A percentile compares a stretch with the other conserved stretches of the same genome.
Evolutionary conservation across 495 filamentous ascomycete species (phyloP).

Genomic region (Darksidea phi): DNA sequence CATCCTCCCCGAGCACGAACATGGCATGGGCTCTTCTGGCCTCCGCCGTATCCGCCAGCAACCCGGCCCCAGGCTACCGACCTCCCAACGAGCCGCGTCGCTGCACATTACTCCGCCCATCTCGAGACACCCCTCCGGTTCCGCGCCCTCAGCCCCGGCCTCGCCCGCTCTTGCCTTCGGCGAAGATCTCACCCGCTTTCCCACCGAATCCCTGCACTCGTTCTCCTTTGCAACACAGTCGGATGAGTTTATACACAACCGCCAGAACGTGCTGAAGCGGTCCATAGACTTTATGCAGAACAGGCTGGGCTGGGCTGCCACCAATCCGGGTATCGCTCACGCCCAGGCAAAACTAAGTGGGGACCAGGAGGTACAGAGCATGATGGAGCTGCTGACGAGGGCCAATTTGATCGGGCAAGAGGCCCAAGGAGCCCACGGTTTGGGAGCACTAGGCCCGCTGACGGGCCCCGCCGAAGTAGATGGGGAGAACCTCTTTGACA

Average conservation of each 20-base stretch:
- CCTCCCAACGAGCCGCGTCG: slow-evolving; percentile 58
- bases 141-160: slow-evolving; percentile 58
- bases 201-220: slow-evolving; percentile 93
- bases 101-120: slow-evolving; percentile 53
- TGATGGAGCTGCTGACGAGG: slow-evolving; percentile 81
- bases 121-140: slow-evolving; percentile 48
- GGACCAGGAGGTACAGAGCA: slow-evolving; percentile 81
- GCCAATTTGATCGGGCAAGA: slow-evolving; percentile 69
- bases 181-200: slow-evolving; percentile 90
- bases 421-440: slow-evolving; percentile 45
- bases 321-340: slow-evolving; percentile 62
- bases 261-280: slow-evolving; percentile 89
- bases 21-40: slow-evolving; percentile 67
- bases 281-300: slow-evolving; percentile 98
- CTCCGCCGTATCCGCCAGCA: slow-evolving; percentile 91
- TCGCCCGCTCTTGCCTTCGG: slow-evolving; percentile 68
- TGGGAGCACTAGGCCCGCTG: slow-evolving; percentile 57
- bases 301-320: slow-evolving; percentile 76
- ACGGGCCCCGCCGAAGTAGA: slow-evolving; percentile 72
- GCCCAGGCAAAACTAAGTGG: slow-evolving; percentile 80
- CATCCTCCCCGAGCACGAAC: slow-evolving; percentile 59
- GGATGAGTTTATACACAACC: slow-evolving; percentile 82
- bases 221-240: slow-evolving; percentile 98
- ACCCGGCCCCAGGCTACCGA: slow-evolving; percentile 43
- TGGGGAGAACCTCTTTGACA: slow-evolving; percentile 77